These are phyloP conservation scores for Amyloporia xantha DNA, from an alignment of 768 basidiomycete species.

Conservation along the genomic window DNA sequence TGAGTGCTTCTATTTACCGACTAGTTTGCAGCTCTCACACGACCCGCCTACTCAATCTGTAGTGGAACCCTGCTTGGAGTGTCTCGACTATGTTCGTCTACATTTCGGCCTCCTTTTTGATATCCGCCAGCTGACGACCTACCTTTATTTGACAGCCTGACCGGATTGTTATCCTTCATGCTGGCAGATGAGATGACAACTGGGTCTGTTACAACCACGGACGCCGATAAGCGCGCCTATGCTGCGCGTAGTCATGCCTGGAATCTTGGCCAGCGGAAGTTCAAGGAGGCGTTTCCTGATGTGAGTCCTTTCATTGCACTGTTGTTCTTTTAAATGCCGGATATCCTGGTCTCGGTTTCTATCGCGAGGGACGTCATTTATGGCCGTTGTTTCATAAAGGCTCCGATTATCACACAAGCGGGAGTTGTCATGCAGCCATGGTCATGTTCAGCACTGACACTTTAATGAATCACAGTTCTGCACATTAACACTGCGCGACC, in stretches of 20 bases:
- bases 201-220: slow-evolving; percentile 77
- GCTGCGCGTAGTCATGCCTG: slow-evolving; percentile 78
- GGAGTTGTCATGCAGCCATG: too few relatives aligned
- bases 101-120: slow-evolving; percentile 6
- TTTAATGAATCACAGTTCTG: slow-evolving; percentile 49
- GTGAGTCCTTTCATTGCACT: slow-evolving; percentile 38
- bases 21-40: neutral
- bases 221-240: slow-evolving; percentile 69
- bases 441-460: slow-evolving; percentile 1
- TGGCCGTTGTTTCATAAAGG: too few relatives aligned
- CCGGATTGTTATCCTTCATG: slow-evolving; percentile 93
- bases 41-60: neutral
- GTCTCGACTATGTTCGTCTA: slow-evolving; percentile 82
- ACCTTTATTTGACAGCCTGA: slow-evolving; percentile 49
- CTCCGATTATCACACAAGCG: too few relatives aligned
- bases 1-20: slow-evolving; percentile 33
- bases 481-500: slow-evolving; percentile 51
- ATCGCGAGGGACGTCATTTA: too few relatives aligned
- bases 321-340: neutral
- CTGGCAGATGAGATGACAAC: slow-evolving; percentile 95
- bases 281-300: slow-evolving; percentile 84
- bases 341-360: too few relatives aligned
- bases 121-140: slow-evolving; percentile 3
- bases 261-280: slow-evolving; percentile 76
- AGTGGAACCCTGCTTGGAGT: slow-evolving; percentile 97